phyloP scores from a whole-genome alignment of 768 basidiomycete genomes.

The Auriscalpium vulgare region DNA sequence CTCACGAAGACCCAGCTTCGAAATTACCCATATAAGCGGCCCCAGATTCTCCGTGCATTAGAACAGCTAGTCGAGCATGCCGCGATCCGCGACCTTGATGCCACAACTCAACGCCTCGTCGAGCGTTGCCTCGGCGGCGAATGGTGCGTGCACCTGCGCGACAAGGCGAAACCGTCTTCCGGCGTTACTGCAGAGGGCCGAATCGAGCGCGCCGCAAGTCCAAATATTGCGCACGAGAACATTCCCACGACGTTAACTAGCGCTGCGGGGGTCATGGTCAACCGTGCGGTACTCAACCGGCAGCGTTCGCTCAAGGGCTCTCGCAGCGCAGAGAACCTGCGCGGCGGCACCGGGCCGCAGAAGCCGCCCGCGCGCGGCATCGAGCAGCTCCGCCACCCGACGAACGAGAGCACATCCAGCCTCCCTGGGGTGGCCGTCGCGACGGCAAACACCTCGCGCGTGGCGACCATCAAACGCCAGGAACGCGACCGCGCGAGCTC shows the following conservation, averaged over 20 bases:
- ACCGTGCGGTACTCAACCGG: slow-evolving; percentile 18
- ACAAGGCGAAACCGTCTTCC: slow-evolving; percentile 13
- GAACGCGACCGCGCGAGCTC: slow-evolving; percentile 12
- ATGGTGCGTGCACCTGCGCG: slow-evolving; percentile 74
- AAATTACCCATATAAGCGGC: slow-evolving; percentile 80
- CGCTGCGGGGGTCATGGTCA: slow-evolving; percentile 21
- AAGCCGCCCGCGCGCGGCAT: slow-evolving; percentile 4
- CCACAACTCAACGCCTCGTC: slow-evolving; percentile 87
- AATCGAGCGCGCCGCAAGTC: slow-evolving; percentile 16
- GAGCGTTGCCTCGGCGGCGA: slow-evolving; percentile 82
- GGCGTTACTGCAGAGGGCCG: slow-evolving; percentile 5
- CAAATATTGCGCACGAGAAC: slow-evolving; percentile 17
- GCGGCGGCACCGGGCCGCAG: slow-evolving; percentile 8
- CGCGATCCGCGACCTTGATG: slow-evolving; percentile 71
- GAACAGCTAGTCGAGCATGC: slow-evolving; percentile 69
- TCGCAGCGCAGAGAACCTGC: slow-evolving; percentile 59
- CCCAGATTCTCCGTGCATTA: slow-evolving; percentile 78
- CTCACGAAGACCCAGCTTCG: slow-evolving; percentile 90
- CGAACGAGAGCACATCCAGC: slow-evolving; percentile 24
- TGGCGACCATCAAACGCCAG: slow-evolving; percentile 10
- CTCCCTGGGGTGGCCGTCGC: slow-evolving; percentile 20
- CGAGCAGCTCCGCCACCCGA: slow-evolving; percentile 15
- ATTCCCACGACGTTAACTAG: slow-evolving; percentile 19
- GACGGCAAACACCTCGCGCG: slow-evolving; percentile 1
- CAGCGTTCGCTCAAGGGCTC: slow-evolving; percentile 47